Base-by-base conservation (phyloP, 805 yeast species). In the Barnettozyma wickerhamii region DNA sequence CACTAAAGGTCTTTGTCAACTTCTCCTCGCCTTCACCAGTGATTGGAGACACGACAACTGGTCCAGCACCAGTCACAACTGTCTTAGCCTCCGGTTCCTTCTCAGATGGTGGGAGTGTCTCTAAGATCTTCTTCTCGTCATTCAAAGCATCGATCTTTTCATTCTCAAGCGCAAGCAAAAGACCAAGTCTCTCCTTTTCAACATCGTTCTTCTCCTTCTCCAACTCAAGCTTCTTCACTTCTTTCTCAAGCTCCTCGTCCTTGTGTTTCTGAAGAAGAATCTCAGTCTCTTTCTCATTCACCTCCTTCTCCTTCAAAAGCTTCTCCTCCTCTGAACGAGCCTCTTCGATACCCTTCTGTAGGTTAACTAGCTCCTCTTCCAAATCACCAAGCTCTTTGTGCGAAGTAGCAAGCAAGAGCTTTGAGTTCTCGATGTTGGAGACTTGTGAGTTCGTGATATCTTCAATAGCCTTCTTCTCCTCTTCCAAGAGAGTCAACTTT, bases 401-500 rank as follows among this genome's bases (percentile, higher is more conserved):
- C 42, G 75, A 70, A 30, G 68, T 68, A 28, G 66, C 71, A 21
- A 76, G 53, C 48, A 71, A 65, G 14, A 59, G 55, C 30, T 53
- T 49, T 18, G 71, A 71, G 46, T 64, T 65, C 34, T 72, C 75
- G 30, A 63, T 63, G 50, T 78, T 71, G 43, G 63, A 59, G 20
- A 61, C 52, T 47, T 75, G 75, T 31, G 72, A 72, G 24, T 66
- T 55, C 14, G 63, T 64, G 33, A 67, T 74, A 29, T 69, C 74
- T 42, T 68, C 67, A 15, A 66, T 57, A 47, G 69, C 75, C 35
- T 65, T 66, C 55, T 75, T 74, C 45, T 74, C 71, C 41, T 71
- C 63, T 31, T 72, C 69, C 50, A 79, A 64, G n/a, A 70, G 72
- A 36, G 65, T 62, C 54, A 79, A 66, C 46, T 72, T 71, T 19